Evolutionary conservation across 1,284 basidiomycete species (phyloP).

Genomic region (Anthracocystis panici-leucophaei): DNA sequence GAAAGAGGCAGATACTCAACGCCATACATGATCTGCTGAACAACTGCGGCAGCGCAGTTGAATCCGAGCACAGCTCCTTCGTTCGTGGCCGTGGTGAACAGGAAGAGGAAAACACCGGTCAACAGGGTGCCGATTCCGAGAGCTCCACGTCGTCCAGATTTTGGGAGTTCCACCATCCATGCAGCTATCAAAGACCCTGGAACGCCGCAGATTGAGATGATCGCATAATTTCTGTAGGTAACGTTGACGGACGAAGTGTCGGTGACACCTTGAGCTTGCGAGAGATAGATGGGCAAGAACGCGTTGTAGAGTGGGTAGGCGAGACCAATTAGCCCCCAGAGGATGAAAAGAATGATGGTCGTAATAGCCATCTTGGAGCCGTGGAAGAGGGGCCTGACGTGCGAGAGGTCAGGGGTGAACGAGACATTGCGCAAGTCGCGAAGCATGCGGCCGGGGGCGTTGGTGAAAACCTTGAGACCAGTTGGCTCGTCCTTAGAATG

Average conservation of each 20-base stretch:
- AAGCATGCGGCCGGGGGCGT: constrained; percentile 26
- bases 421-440: too few species aligned
- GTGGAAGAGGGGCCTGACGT: constrained; percentile 64
- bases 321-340: constrained; percentile 68
- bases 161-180: constrained; percentile 65
- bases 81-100: constrained; percentile 58
- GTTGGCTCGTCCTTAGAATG: constrained; percentile 28
- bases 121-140: constrained; percentile 66
- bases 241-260: constrained; percentile 25
- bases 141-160: constrained; percentile 65
- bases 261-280: constrained; percentile 30
- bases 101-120: constrained; percentile 68
- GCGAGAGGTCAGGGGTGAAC: constrained; percentile 61
- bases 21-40: constrained; percentile 61
- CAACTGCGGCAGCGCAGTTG: constrained; percentile 61
- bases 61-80: constrained; percentile 58
- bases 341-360: constrained; percentile 56
- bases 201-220: constrained; percentile 67
- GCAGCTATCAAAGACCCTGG: constrained; percentile 67
- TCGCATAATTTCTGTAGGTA: constrained; percentile 68
- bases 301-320: constrained; percentile 69
- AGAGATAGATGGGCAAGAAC: constrained; percentile 66
- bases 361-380: constrained; percentile 62
- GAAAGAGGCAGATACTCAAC: constrained; percentile 2
- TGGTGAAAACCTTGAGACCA: constrained; percentile 22